Conservation (phyloP, 2,329 filamentous ascomycete species). For the Gaeumannomyces sp. region DNA sequence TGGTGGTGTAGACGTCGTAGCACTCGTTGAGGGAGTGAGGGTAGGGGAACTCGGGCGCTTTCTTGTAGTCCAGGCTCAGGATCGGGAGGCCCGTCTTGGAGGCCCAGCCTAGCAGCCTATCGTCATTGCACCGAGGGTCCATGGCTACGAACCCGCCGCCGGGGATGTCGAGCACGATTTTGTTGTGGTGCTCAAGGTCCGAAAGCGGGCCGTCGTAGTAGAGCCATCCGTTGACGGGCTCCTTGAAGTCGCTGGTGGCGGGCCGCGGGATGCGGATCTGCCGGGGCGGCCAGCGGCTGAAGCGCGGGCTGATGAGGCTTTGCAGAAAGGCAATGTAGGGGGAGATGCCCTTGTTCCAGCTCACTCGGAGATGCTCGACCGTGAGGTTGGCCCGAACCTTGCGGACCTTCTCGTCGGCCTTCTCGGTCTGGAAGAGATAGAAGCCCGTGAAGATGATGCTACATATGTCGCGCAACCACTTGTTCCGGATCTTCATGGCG, state of each 20-base stretch:
- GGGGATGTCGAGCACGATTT: conserved; percentile 81
- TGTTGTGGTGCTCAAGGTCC: conserved; percentile 44
- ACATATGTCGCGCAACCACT: conserved; percentile 74
- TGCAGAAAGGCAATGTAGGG: conserved; percentile 75
- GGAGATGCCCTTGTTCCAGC: conserved; percentile 91
- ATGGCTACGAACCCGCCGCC: conserved; percentile 96
- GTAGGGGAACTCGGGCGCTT: conserved; percentile 79
- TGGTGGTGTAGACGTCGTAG: conserved; percentile 74
- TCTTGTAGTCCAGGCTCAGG: conserved; percentile 84
- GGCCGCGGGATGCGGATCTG: conserved; percentile 81
- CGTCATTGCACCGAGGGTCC: conserved; percentile 89
- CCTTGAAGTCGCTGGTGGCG: conserved; percentile 70
- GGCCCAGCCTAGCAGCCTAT: conserved; percentile 90
- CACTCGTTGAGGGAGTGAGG: conserved; percentile 83
- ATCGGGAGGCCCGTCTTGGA: conserved; percentile 83
- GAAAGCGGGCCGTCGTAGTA: conserved; percentile 88
- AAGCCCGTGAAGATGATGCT: conserved; percentile 82
- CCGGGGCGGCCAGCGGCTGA: conserved; percentile 75
- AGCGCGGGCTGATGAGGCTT: conserved; percentile 65
- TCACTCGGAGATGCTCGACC: conserved; percentile 82
- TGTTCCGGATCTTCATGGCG: conserved; percentile 79
- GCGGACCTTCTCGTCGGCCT: conserved; percentile 92
- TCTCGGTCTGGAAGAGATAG: conserved; percentile 87
- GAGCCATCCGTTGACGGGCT: conserved; percentile 79
- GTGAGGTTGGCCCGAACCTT: conserved; percentile 83